Base-by-base conservation (phyloP, 805 yeast genomes). In the Barnettozyma californica region DNA sequence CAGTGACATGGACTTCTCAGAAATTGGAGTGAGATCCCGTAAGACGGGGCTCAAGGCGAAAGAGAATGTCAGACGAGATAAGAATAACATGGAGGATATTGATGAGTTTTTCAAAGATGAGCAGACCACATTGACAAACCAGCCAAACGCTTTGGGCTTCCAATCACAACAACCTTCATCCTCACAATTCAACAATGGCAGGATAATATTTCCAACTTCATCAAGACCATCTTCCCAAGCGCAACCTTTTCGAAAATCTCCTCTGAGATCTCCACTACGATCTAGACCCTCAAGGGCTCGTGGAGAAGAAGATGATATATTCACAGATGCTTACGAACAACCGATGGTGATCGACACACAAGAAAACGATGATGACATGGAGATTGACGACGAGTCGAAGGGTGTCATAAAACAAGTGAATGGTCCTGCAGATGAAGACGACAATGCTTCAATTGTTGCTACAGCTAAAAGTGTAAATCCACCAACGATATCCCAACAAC, bases 81-180 rank as follows among this genome's bases (percentile, higher is more conserved):
- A 73, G 43, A 75, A 80, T 56, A 78, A 83, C 25, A 76, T 84
- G 78, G 91, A 84, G 56, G 84, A 81, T 55, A 60, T 84, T 14
- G 83, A 81, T 53, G 89, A 83, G 48, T 84, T 83, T 62, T 84
- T 83, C 46, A 73, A 71, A 41, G 85, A 80, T 45, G 81, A 76
- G 18, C 69, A 65, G 23, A 63, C 62, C 14, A 58, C 37, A 11
- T 44, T 34, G 23, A 35, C n/a, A 1, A 41, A 34, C 16, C 43
- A 38, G 23, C 34, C 18, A 43, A 34, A 37, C 26, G 27, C 21
- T 35, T 18, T 11, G 14, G 23, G 23, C 41, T 35, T 27, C 21
- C 43, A n/a, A 20, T 38, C 41, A 25, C 39, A 9, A 38, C 21
- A 25, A 18, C 25, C 18, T 14, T 47, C 50, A 31, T 34, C 50